Evolutionary conservation across 2,329 filamentous ascomycete genomes (phyloP), one percentile per base, ranked within the genome.

Genomic region (Fusarium metavorans): DNA sequence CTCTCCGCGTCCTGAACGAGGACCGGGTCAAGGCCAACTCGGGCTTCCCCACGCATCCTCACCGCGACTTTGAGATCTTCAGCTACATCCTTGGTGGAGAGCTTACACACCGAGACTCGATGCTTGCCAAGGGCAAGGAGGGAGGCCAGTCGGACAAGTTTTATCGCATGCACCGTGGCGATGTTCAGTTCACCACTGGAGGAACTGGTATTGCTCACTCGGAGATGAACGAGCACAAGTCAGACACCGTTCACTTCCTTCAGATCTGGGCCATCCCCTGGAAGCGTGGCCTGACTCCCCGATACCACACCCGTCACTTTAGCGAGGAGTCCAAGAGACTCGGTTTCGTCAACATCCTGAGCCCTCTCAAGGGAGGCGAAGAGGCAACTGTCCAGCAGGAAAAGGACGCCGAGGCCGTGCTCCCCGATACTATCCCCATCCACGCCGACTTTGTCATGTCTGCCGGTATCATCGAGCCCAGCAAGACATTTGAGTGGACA

Each of bases 101-200:
- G 83, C 89, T 97, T 72, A 96, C 95, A 57, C 95, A 97, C 85
- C 92, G 94, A 57, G 95, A 97, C 84, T 93, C 90, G 70, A 95
- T 97, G 92, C 89, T 94, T 77, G 90, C 90, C 82, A 94, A 92
- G 83, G 91, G 90, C 54, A 83, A 86, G 23, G 91, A 93, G 79
- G 90, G 87, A 25, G 87, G 81, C 18, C 84, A 86, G 72, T 88
- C 88, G 50, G 90, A 93, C 80, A 86, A 90, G 76, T 94, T 93
- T 80, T 94, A 87, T 79, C 87, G 90, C 37, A 92, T 97, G 87
- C 89, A 89, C 78, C 88, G 94, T 41, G 94, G 94, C 14, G 94
- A 97, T 81, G 93, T 97, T 52, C 95, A 97, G 80, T 97, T 97
- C 83, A 97, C 95, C 11, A 95, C 92, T 16, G 95, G 94, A n/a